Evolutionary conservation across 1,139 yeast species (phyloP).

Genomic region (Lodderomyces theae): DNA sequence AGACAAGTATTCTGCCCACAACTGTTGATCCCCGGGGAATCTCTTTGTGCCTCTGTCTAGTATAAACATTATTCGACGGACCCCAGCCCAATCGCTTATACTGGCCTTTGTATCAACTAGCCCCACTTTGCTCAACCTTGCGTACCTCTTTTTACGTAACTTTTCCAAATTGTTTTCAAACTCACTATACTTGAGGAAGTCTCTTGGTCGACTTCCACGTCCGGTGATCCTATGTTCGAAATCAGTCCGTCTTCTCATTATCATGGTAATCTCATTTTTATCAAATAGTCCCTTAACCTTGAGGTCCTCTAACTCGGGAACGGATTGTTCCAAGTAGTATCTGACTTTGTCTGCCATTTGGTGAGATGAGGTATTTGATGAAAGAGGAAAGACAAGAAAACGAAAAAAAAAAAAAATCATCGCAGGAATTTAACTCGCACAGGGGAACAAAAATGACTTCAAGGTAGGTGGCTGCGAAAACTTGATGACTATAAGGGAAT

Average conservation of each 20-base stretch:
- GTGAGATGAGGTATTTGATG: slow-evolving; percentile 4
- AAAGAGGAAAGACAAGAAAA: not conserved
- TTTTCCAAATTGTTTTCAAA: slow-evolving; percentile 81
- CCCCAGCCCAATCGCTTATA: slow-evolving; percentile 85
- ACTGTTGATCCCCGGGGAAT: slow-evolving; percentile 70
- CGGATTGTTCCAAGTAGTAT: slow-evolving; percentile 75
- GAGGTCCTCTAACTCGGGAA: slow-evolving; percentile 91
- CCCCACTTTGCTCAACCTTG: slow-evolving; percentile 56
- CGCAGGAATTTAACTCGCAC: not conserved
- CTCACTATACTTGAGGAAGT: slow-evolving; percentile 74
- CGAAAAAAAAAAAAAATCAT: not conserved
- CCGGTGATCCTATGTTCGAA: slow-evolving; percentile 89
- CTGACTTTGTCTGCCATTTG: slow-evolving; percentile 73
- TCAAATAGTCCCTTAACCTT: slow-evolving; percentile 77
- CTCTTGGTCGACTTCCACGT: slow-evolving; percentile 76
- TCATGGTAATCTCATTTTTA: slow-evolving; percentile 74
- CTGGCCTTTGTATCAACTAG: slow-evolving; percentile 53
- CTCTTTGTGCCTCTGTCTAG: slow-evolving; percentile 80
- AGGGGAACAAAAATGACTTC: not conserved
- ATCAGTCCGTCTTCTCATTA: slow-evolving; percentile 92
- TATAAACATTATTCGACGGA: slow-evolving; percentile 76
- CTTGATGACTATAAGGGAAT: not conserved
- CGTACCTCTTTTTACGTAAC: slow-evolving; percentile 69
- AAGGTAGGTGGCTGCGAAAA: slow-evolving; percentile 3
- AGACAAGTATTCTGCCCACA: slow-evolving; percentile 78